Conservation (phyloP, 768 basidiomycete species). For the Amanita brunnescens region DNA sequence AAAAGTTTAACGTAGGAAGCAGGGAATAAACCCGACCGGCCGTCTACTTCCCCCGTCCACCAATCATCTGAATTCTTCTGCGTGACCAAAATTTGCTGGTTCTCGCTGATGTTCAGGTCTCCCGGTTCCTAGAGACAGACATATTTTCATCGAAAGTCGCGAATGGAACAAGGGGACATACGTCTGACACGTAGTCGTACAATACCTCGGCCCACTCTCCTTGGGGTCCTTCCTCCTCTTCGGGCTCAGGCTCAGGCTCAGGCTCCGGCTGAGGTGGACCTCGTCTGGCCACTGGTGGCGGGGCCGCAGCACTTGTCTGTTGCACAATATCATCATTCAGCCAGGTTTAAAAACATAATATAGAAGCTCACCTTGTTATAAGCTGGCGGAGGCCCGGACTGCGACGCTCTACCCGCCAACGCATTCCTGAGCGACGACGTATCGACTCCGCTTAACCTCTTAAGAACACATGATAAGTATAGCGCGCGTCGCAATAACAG, state of each 20-base stretch:
- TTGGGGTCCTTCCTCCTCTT: slow-evolving; percentile 25
- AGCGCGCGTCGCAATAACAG: neutral
- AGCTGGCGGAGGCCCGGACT: neutral
- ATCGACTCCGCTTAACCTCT: slow-evolving; percentile 55
- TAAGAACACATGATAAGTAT: neutral
- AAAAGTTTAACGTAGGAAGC: slow-evolving; percentile 61
- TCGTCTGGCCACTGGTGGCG: slow-evolving; percentile 13
- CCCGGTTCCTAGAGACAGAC: slow-evolving; percentile 58
- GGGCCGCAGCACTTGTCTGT: slow-evolving; percentile 8
- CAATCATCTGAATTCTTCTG: slow-evolving; percentile 70
- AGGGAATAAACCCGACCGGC: slow-evolving; percentile 52
- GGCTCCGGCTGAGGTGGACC: slow-evolving; percentile 21
- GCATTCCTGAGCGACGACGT: slow-evolving; percentile 40
- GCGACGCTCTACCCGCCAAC: slow-evolving; percentile 20
- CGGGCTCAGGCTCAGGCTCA: slow-evolving; percentile 24
- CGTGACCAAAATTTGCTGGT: slow-evolving; percentile 51
- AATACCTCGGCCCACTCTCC: slow-evolving; percentile 75
- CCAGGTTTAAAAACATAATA: neutral
- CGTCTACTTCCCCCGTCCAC: slow-evolving; percentile 63
- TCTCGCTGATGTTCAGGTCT: slow-evolving; percentile 52
- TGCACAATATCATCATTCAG: slow-evolving; percentile 6
- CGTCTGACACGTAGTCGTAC: slow-evolving; percentile 66
- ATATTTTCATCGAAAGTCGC: too few species aligned
- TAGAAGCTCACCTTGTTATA: neutral
- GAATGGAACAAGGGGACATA: slow-evolving; percentile 18